Evolutionary conservation across 164 flowering plant species (phyloP).

Genomic region (Sedum album): DNA sequence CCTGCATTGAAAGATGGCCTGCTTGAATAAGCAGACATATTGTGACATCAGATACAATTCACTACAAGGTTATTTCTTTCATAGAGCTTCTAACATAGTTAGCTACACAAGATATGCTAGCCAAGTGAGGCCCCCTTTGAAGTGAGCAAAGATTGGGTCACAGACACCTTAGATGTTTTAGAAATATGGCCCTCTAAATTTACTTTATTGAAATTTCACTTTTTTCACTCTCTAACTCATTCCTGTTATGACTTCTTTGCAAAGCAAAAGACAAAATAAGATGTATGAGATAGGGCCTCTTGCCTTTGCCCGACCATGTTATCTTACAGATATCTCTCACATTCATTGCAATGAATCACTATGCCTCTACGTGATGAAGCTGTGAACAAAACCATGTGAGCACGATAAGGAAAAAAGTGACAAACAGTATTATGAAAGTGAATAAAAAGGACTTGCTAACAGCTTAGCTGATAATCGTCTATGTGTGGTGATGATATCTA

Average conservation of each 20-base stretch:
- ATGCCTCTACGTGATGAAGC: neutral
- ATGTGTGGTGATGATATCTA: neutral
- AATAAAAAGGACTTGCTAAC: slow-evolving; percentile 2
- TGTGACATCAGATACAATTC: neutral
- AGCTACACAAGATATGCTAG: neutral
- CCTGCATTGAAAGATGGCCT: neutral
- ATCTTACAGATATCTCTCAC: neutral
- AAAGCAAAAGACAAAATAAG: slow-evolving; percentile 3
- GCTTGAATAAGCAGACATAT: neutral
- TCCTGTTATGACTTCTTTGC: neutral
- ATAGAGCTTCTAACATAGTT: neutral
- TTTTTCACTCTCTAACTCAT: slow-evolving; percentile 1
- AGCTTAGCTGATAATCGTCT: neutral
- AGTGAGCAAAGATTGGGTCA: neutral
- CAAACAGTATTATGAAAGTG: neutral
- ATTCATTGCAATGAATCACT: neutral
- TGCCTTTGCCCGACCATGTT: slow-evolving; percentile 7
- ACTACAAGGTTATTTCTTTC: neutral
- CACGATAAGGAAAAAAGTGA: neutral
- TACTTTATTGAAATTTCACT: neutral
- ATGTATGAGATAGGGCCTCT: neutral
- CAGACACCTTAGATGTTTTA: neutral
- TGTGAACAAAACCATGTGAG: slow-evolving; percentile 4
- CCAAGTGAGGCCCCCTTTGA: neutral
- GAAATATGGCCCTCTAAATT: slow-evolving; percentile 2